A percentile compares a stretch with the other conserved stretches of the same genome.
Conservation (phyloP, 495 filamentous ascomycete genomes). For the Apodospora peruviana region DNA sequence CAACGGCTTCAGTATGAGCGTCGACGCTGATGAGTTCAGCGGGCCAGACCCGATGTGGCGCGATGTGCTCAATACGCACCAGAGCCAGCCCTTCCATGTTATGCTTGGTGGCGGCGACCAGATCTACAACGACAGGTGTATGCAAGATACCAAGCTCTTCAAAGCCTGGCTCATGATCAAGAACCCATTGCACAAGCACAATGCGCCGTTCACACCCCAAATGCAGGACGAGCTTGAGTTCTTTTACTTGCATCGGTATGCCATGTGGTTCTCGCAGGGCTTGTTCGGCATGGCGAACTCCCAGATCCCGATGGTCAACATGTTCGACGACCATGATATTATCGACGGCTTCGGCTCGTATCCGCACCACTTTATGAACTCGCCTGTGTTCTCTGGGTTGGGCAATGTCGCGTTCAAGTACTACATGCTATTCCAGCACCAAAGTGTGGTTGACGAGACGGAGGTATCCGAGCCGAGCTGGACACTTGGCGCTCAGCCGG, state of each 20-base stretch:
- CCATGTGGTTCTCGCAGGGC: constrained; percentile 90
- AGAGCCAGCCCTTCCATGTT: constrained; percentile 89
- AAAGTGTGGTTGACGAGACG: constrained; percentile 73
- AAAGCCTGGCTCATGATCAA: constrained; percentile 77
- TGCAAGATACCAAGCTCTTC: constrained; percentile 68
- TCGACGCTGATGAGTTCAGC: constrained; percentile 70
- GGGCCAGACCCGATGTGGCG: constrained; percentile 96
- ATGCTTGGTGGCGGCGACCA: constrained; percentile 98
- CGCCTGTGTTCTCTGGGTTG: constrained; percentile 82
- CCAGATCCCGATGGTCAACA: constrained; percentile 97
- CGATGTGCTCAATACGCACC: constrained; percentile 89
- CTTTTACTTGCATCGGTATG: constrained; percentile 83
- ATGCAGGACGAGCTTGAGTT: constrained; percentile 81
- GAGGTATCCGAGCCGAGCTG: constrained; percentile 84
- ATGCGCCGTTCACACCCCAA: constrained; percentile 61
- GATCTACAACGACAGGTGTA: constrained; percentile 85
- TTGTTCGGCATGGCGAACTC: constrained; percentile 86
- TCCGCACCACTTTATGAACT: constrained; percentile 83
- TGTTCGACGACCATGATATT: constrained; percentile 97
- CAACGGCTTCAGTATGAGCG: constrained; percentile 86
- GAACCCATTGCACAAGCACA: constrained; percentile 72
- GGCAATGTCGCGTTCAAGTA: constrained; percentile 94
- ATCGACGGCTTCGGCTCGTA: constrained; percentile 97
- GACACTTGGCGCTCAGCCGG: constrained; percentile 70
- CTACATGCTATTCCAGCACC: constrained; percentile 97